Evolutionary conservation across 495 filamentous ascomycete genomes (phyloP), one percentile per base, ranked within the genome.

Genomic region (Penicillium paradoxum): DNA sequence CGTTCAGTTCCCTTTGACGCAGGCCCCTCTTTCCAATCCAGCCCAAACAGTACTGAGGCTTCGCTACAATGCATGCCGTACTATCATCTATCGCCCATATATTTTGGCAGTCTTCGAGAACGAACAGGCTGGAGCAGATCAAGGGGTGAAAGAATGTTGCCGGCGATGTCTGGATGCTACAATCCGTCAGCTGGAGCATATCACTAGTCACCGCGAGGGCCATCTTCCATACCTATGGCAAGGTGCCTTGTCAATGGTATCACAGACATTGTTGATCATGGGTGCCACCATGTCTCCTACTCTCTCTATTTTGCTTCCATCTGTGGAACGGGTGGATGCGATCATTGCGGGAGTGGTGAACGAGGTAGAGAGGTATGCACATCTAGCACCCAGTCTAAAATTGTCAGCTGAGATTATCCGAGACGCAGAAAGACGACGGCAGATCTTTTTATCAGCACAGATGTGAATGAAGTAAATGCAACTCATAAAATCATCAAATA

Each of bases 201-300:
- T 91, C 58, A 80, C 80, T 47, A 86, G 83, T 49, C 88, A 91
- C 73, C 87, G 89, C 59, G 87, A 86, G 59, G 88, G 88, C 51
- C 88, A 91, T 59, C 84, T 92, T 67, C 88, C 87, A n/a, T 91
- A 91, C 69, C 77, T 91, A 14, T 90, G 87, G 86, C 87, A 90
- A 71, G 88, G 88, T 30, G 88, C 88, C 2, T 75, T 91, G 38
- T 89, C 84, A 44, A 86, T 92, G 61, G 85, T 91, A 21, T 89
- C 85, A 7, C 88, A 91, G 69, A 85, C 85, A 2, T 73, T 91
- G 27, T 68, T 92, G 34, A 81, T 91, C 32, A 91, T 91, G 88
- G 87, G 87, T 6, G 87, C 87, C 44, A 90, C 83, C 15, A 88
- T 91, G 84, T 88, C 83, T n/a, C 83, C 82, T 10, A 82, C 83